Percentiles rank a stretch among this genome's conserved stretches.
These are phyloP conservation scores for Rhinocladiella mackenziei DNA, from an alignment of 2,329 filamentous ascomycete genomes.

Conservation along the genomic window DNA sequence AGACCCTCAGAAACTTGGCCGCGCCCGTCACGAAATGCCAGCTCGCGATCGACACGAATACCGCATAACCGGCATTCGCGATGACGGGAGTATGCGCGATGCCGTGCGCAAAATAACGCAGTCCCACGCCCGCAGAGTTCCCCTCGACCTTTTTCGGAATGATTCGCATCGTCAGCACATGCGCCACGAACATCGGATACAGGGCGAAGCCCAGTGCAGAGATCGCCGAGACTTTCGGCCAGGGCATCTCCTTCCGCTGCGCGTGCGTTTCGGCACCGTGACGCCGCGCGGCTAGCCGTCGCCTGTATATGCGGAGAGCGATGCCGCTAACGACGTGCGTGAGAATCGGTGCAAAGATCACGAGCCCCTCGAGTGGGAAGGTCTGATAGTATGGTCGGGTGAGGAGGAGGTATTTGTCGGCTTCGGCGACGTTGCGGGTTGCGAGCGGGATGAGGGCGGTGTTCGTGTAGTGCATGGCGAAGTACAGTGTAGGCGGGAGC, in stretches of 20 bases:
- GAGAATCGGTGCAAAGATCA: conserved; percentile 70
- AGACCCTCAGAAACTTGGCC: conserved; percentile 72
- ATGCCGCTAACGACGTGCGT: conserved; percentile 75
- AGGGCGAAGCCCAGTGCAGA: conserved; percentile 70
- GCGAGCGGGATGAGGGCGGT: conserved; percentile 75
- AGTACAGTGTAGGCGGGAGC: conserved; percentile 75
- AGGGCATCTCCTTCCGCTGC: conserved; percentile 49
- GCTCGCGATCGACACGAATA: conserved; percentile 63
- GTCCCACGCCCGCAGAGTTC: conserved; percentile 77
- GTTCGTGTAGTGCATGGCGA: conserved; percentile 72
- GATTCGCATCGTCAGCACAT: conserved; percentile 70
- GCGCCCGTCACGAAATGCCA: conserved; percentile 81
- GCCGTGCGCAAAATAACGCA: conserved; percentile 80
- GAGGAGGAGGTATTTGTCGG: conserved; percentile 83
- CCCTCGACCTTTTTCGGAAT: conserved; percentile 74
- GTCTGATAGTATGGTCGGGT: conserved; percentile 91
- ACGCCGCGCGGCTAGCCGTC: conserved; percentile 64
- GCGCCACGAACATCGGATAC: conserved; percentile 61
- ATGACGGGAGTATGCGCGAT: conserved; percentile 67
- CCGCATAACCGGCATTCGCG: conserved; percentile 65
- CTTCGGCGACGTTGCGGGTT: conserved; percentile 66
- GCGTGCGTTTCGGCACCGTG: conserved; percentile 67
- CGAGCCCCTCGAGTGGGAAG: conserved; percentile 69
- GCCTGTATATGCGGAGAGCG: conserved; percentile 69
- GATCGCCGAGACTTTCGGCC: conserved; percentile 69